Evolutionary conservation across 148 eudicot species (phyloP), one percentile per base, ranked within the genome.

Genomic region (Fagopyrum esculentum): DNA sequence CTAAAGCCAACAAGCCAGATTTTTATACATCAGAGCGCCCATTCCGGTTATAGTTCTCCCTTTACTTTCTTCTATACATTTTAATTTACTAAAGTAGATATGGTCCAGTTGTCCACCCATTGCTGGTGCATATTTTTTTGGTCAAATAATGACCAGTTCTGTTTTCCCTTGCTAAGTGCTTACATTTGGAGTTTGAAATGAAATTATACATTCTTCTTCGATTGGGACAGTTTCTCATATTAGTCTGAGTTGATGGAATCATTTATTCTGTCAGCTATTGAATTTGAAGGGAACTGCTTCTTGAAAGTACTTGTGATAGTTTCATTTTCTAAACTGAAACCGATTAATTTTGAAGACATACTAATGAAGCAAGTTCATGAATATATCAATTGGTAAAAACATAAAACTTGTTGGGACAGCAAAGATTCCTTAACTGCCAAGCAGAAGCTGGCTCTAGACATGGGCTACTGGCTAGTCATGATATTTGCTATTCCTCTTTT

Each of bases 1-100:
- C 99, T 68, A 88, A 92, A 86, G 99, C 99, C 78, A 92, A 92
- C 83, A 96, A 96, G 83, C 99, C 99, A 74, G 93, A 88, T 68
- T 96, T 96, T 81, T 96, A 96, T 79, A 92, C 87, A 26, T 96
- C 99, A 45, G 99, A 96, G 85, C 95, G 90, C 76, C 93, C 97
- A 69, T 96, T 96, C 79, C 89, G 99, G 99, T 96, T 74, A 47
- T 77, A 17, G 54, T 49, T 46, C 55, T 19, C 47, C 74, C 74
- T 47, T 49, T 71, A 35, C 74, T 71, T 40, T n/a, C 45, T 64
- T 45, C 70, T 35, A 19, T 30, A 64, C 13, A 17, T 12, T 64
- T 35, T 35, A 30, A 26, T 9, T 64, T 64, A 2, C 4, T 64
- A 45, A 40, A 35, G 29, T 64, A 63, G 4, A 29, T 63, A 63